phyloP scores from a whole-genome alignment of 345 rosid genomes.

The Luvunga scandens region DNA sequence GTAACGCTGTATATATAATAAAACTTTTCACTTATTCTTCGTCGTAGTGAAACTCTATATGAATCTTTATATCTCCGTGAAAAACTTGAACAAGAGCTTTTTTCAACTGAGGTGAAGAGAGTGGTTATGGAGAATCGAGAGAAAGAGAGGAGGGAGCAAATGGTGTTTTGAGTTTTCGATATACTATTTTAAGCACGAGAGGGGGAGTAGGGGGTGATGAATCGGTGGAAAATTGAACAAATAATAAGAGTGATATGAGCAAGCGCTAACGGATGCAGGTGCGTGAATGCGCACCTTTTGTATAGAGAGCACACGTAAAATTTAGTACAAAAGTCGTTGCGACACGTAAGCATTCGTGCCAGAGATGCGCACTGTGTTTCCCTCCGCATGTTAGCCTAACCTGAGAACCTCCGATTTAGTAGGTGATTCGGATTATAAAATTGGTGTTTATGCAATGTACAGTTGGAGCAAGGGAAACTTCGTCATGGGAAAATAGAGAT shows the following conservation, averaged over 20 bases:
- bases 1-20: too few relatives aligned
- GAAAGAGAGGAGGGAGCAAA: background rate
- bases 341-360: slow-evolving; percentile 19
- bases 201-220: background rate
- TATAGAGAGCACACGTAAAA: slow-evolving; percentile 13
- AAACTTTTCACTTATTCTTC: too few relatives aligned
- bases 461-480: too few relatives aligned
- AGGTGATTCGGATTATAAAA: background rate
- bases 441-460: background rate
- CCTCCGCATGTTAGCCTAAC: background rate
- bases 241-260: background rate
- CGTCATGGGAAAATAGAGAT: background rate
- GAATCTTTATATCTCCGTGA: background rate
- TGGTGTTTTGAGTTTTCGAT: background rate
- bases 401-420: background rate
- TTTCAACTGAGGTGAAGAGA: background rate
- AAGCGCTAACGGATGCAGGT: slow-evolving; percentile 13
- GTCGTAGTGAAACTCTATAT: background rate
- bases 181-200: slow-evolving; percentile 4
- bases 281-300: slow-evolving; percentile 21
- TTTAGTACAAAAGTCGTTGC: background rate
- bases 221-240: slow-evolving; percentile 20
- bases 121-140: background rate
- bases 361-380: background rate
- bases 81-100: background rate